Evolutionary conservation across 768 basidiomycete genomes (phyloP).

Genomic region (Suillus placidus): DNA sequence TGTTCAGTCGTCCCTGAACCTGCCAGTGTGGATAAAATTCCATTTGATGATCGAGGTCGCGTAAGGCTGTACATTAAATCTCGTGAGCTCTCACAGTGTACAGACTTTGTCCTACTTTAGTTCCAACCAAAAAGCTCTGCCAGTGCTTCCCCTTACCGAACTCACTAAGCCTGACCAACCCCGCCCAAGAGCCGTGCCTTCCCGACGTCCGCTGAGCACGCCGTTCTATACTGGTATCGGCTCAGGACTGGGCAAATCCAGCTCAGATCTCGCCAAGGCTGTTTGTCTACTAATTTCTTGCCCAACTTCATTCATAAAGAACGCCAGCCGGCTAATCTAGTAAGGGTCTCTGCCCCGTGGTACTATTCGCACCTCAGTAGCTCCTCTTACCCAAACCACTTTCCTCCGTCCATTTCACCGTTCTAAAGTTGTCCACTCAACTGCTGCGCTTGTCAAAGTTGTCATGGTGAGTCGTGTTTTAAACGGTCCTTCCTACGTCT

Average conservation of each 20-base stretch:
- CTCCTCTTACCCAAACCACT: slow-evolving; percentile 13
- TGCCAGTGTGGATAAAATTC: slow-evolving; percentile 10
- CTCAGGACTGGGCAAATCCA: slow-evolving; percentile 7
- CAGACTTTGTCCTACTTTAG: slow-evolving; percentile 11
- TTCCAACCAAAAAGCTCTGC: slow-evolving; percentile 3
- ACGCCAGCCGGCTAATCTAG: slow-evolving; percentile 19
- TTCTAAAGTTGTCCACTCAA: slow-evolving; percentile 13
- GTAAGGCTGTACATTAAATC: slow-evolving; percentile 4
- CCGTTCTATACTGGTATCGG: slow-evolving; percentile 5
- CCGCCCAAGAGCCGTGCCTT: slow-evolving; percentile 10
- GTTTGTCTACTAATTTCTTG: slow-evolving; percentile 15
- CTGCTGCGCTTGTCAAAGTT: slow-evolving; percentile 21
- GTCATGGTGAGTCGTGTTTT: slow-evolving; percentile 33
- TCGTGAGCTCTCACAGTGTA: slow-evolving; percentile 9
- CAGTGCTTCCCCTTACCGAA: neutral
- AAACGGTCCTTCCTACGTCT: slow-evolving; percentile 6
- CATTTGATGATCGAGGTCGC: slow-evolving; percentile 14
- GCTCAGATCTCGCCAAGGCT: slow-evolving; percentile 24
- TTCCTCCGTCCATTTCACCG: neutral
- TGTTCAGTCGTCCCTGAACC: slow-evolving; percentile 8
- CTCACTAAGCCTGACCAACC: slow-evolving; percentile 5
- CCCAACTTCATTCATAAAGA: slow-evolving; percentile 21
- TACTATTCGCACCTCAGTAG: slow-evolving; percentile 13
- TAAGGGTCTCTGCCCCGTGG: slow-evolving; percentile 15
- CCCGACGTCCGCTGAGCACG: slow-evolving; percentile 5